These are phyloP conservation scores for Candida rishiriensis DNA, from an alignment of 805 yeast genomes.

Conservation along the genomic window DNA sequence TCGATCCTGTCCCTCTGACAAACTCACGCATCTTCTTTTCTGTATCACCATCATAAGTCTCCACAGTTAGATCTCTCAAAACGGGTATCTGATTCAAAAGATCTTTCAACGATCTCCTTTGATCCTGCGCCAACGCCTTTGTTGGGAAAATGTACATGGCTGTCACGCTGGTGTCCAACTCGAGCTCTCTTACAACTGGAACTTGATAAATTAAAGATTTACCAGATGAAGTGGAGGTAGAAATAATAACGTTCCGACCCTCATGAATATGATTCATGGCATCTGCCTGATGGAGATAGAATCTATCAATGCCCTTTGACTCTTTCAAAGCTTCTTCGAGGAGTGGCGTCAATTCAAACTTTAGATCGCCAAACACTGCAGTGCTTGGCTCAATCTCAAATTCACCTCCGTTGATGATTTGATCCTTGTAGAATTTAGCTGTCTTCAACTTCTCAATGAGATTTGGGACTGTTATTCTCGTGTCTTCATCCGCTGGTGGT, in stretches of 20 bases:
- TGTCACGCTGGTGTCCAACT: slow-evolving; percentile 43
- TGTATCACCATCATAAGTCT: slow-evolving; percentile 95
- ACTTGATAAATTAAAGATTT: slow-evolving; percentile 89
- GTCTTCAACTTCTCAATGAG: slow-evolving; percentile 46
- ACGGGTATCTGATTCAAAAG: slow-evolving; percentile 48
- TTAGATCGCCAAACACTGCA: slow-evolving; percentile 41
- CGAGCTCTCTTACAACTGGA: slow-evolving; percentile 60
- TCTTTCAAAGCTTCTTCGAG: slow-evolving; percentile 47
- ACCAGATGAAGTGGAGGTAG: slow-evolving; percentile 97
- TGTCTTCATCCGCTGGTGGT: slow-evolving; percentile 13
- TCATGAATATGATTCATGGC: slow-evolving; percentile 59
- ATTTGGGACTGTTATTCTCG: slow-evolving; percentile 34
- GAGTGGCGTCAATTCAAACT: slow-evolving; percentile 46
- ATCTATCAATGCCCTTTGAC: slow-evolving; percentile 41
- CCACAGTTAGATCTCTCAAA: slow-evolving; percentile 46
- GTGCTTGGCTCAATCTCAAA: slow-evolving; percentile 38
- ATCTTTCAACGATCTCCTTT: slow-evolving; percentile 69
- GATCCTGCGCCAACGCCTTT: slow-evolving; percentile 97
- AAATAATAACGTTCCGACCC: slow-evolving; percentile 70
- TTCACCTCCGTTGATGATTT: slow-evolving; percentile 52
- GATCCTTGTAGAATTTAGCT: slow-evolving; percentile 53
- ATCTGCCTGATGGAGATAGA: slow-evolving; percentile 79
- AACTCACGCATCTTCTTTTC: slow-evolving; percentile 46
- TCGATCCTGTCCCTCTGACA: slow-evolving; percentile 62
- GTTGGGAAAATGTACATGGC: slow-evolving; percentile 93